Conservation (phyloP, 768 basidiomycete genomes). For the Auricularia sp. region DNA sequence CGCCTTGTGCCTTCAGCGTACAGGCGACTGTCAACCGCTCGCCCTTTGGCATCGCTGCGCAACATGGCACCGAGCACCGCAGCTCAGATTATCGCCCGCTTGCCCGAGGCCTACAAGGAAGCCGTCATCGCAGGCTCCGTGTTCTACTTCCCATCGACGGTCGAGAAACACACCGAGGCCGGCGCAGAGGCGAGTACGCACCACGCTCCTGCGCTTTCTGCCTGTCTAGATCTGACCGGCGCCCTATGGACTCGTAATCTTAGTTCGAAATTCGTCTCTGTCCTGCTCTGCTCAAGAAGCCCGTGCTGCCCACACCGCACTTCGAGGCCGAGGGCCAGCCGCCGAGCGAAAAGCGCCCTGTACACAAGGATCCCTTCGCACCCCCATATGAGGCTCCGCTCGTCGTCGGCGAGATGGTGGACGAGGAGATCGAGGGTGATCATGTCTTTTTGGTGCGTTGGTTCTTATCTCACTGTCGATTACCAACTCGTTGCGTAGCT, state of each 20-base stretch:
- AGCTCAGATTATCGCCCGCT: conserved; percentile 42
- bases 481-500: conserved; percentile 34
- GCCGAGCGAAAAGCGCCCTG: conserved; percentile 16
- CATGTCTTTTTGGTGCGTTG: conserved; percentile 60
- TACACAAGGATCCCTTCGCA: conserved; percentile 58
- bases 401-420: conserved; percentile 62
- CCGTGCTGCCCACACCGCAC: conserved; percentile 36
- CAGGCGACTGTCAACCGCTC: no score
- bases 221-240: no score
- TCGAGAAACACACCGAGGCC: conserved; percentile 47
- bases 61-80: conserved; percentile 2
- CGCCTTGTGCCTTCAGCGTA: no score
- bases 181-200: conserved; percentile 47
- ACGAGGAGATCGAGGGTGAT: conserved; percentile 43
- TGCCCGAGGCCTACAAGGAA: conserved; percentile 46
- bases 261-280: conserved; percentile 85
- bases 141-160: conserved; percentile 67
- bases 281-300: conserved; percentile 76
- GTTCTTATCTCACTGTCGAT: not conserved
- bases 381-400: conserved; percentile 77
- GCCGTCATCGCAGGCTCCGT: conserved; percentile 57
- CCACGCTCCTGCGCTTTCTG: no score
- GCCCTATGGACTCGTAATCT: no score
- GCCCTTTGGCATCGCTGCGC: not conserved
- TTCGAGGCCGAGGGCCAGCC: conserved; percentile 21